These are phyloP conservation scores for Populus hybrid DNA, from an alignment of 441 rosid genomes.

Conservation along the genomic window DNA sequence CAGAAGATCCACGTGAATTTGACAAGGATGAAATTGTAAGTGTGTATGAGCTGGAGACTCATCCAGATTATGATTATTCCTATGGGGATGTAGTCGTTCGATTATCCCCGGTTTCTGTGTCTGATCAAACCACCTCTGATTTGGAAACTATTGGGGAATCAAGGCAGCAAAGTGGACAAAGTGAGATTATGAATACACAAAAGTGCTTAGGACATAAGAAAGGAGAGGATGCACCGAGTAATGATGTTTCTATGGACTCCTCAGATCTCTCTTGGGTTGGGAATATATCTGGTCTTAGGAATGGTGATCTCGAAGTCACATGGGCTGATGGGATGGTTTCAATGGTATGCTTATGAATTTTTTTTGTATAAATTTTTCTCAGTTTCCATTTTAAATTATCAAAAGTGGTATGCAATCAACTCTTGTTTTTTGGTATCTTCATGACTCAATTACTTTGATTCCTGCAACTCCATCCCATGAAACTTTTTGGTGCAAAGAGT, in stretches of 20 bases:
- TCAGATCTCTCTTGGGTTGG: slow-evolving; percentile 95
- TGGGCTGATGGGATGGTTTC: slow-evolving; percentile 98
- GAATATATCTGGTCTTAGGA: slow-evolving; percentile 81
- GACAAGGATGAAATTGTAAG: slow-evolving; percentile 89
- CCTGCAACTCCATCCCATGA: neutral
- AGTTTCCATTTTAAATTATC: neutral
- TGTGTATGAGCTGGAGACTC: slow-evolving; percentile 91
- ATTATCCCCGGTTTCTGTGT: slow-evolving; percentile 58
- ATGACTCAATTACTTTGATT: neutral
- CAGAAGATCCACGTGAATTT: slow-evolving; percentile 84
- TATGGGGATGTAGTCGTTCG: slow-evolving; percentile 95
- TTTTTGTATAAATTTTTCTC: neutral
- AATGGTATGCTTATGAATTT: slow-evolving; percentile 44
- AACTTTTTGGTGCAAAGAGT: neutral
- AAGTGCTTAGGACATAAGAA: slow-evolving; percentile 32
- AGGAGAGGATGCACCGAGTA: slow-evolving; percentile 31
- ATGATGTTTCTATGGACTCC: slow-evolving; percentile 37
- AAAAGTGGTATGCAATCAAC: neutral
- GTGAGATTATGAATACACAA: slow-evolving; percentile 31
- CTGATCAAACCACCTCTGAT: slow-evolving; percentile 34
- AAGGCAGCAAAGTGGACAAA: slow-evolving; percentile 32
- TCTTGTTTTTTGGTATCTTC: neutral
- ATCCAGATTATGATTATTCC: slow-evolving; percentile 95
- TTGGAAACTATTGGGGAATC: slow-evolving; percentile 35
- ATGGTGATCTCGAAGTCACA: slow-evolving; percentile 95